Conservation (phyloP, 2,329 filamentous ascomycete species). For the Talaromyces marneffei region DNA sequence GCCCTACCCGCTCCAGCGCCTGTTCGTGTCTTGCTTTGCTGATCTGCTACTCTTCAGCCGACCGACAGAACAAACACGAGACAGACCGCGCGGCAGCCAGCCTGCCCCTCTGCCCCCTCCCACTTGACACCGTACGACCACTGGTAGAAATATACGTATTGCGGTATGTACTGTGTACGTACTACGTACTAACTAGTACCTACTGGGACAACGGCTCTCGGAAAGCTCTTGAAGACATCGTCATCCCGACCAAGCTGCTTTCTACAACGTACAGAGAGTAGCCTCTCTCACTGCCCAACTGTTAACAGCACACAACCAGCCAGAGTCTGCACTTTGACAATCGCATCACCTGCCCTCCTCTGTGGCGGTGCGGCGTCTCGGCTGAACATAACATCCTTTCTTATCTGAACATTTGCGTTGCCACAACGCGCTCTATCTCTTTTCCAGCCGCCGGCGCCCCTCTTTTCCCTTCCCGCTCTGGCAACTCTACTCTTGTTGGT, state of each 20-base stretch:
- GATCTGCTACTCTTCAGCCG: slow-evolving; percentile 1
- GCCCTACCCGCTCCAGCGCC: slow-evolving; percentile 4
- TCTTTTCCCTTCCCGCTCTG: slow-evolving; percentile 6
- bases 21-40: not conserved
- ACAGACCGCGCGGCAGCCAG: not conserved
- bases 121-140: not conserved
- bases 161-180: not conserved
- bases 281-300: too few relatives aligned
- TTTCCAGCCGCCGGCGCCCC: not conserved
- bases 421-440: not conserved
- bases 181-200: not conserved
- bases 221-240: not conserved
- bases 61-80: not conserved
- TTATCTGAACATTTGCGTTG: not conserved
- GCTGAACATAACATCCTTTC: not conserved
- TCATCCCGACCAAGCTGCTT: not conserved
- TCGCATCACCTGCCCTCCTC: not conserved
- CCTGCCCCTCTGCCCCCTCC: not conserved
- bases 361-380: slow-evolving; percentile 12
- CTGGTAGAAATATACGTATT: not conserved
- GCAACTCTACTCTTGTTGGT: not conserved
- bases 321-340: not conserved
- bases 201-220: not conserved
- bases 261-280: not conserved
- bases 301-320: too few relatives aligned